phyloP scores from a whole-genome alignment of 129 eudicot species.

The Flaveria brownii region DNA sequence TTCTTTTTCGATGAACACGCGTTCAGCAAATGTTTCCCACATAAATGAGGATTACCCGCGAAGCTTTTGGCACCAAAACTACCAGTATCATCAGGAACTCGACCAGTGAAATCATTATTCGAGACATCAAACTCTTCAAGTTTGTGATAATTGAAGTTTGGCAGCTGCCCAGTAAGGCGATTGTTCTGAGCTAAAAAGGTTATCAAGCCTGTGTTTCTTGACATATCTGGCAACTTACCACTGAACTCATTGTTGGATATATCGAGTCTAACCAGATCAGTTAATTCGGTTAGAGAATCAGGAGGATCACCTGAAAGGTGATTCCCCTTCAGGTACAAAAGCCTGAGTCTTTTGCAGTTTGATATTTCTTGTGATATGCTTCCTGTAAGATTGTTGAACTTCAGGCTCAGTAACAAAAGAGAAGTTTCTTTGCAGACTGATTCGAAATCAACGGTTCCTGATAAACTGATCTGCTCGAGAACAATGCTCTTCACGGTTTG shows the following conservation, averaged over 20 bases:
- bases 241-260: conserved; percentile 57
- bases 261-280: conserved; percentile 51
- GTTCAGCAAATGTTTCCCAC: conserved; percentile 35
- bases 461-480: conserved; percentile 50
- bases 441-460: conserved; percentile 55
- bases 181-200: conserved; percentile 54
- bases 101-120: conserved; percentile 54
- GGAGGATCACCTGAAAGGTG: conserved; percentile 55
- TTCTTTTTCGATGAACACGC: conserved; percentile 6
- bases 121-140: conserved; percentile 61
- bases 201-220: conserved; percentile 51
- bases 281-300: conserved; percentile 35
- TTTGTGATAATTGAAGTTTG: conserved; percentile 31
- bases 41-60: conserved; percentile 53
- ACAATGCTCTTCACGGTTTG: conserved; percentile 50
- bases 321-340: conserved; percentile 52
- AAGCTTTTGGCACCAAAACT: conserved; percentile 45
- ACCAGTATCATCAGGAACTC: conserved; percentile 45
- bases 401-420: conserved; percentile 51
- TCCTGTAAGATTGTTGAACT: conserved; percentile 57
- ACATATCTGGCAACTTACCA: conserved; percentile 60
- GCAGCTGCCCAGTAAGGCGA: conserved; percentile 50
- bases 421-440: conserved; percentile 45
- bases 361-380: conserved; percentile 53
- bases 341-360: conserved; percentile 53